phyloP scores from a whole-genome alignment of 2,329 filamentous ascomycete species.

The Pseudogymnoascus verrucosus region DNA sequence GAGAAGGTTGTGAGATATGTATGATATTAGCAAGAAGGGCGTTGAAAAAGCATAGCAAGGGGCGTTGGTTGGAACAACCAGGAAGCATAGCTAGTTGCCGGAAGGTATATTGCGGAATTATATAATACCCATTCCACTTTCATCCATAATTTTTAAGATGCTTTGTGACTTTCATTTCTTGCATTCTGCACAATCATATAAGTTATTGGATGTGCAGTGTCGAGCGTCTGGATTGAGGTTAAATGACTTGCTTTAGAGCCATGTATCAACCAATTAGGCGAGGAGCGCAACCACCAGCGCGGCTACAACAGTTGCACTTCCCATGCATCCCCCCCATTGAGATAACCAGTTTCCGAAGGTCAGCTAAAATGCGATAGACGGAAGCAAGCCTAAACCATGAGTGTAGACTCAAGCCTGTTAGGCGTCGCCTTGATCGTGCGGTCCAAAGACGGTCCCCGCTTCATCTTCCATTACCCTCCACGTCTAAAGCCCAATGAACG shows the following conservation, averaged over 20 bases:
- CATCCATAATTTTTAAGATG: background rate
- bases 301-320: background rate
- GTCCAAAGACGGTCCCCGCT: conserved; percentile 68
- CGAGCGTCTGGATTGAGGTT: background rate
- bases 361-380: conserved; percentile 12
- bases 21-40: conserved; percentile 6
- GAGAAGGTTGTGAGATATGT: background rate
- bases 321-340: conserved; percentile 4
- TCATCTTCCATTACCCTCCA: conserved; percentile 84
- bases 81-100: background rate
- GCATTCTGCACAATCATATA: background rate
- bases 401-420: conserved; percentile 37
- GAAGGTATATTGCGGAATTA: background rate
- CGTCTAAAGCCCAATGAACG: conserved; percentile 35
- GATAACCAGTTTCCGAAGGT: background rate
- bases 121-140: background rate
- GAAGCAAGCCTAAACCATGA: conserved; percentile 26
- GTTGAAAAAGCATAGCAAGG: background rate
- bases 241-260: background rate
- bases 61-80: background rate
- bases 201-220: background rate
- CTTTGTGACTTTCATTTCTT: background rate
- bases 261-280: conserved; percentile 5
- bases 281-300: background rate
- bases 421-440: conserved; percentile 31